These are phyloP conservation scores for Apophysomyces ossiformis DNA, from an alignment of 371 early-diverging fungal species.

Conservation along the genomic window DNA sequence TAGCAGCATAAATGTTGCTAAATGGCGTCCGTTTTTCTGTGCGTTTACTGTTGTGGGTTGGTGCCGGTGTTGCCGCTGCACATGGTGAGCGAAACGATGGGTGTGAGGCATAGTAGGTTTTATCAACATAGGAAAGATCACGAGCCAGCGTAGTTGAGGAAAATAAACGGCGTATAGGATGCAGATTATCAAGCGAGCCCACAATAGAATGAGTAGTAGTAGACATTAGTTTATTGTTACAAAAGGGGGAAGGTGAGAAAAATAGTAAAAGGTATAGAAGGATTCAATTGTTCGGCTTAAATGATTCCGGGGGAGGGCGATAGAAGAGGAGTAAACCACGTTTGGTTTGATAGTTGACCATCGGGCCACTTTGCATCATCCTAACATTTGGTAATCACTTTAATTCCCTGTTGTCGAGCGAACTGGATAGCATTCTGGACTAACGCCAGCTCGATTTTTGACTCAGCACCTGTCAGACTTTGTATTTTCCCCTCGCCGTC, in stretches of 20 bases:
- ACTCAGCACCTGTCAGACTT: constrained; percentile 34
- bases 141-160: constrained; percentile 34
- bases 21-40: constrained; percentile 12
- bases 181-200: background rate
- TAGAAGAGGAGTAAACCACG: background rate
- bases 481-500: constrained; percentile 44
- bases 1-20: constrained; percentile 19
- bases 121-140: constrained; percentile 30
- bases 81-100: constrained; percentile 8
- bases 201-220: constrained; percentile 17
- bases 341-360: constrained; percentile 23
- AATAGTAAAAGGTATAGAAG: constrained; percentile 2
- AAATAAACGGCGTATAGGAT: constrained; percentile 41
- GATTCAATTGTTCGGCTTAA: background rate
- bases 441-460: constrained; percentile 33
- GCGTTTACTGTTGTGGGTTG: background rate
- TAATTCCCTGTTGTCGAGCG: constrained; percentile 43
- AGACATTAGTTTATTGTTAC: constrained; percentile 21
- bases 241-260: background rate
- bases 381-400: constrained; percentile 43
- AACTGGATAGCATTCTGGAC: constrained; percentile 44
- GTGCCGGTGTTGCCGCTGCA: background rate
- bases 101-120: constrained; percentile 26
- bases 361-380: constrained; percentile 33
- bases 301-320: background rate